These are phyloP conservation scores for Quercus glauca DNA, from an alignment of 306 rosid species.

Conservation along the genomic window DNA sequence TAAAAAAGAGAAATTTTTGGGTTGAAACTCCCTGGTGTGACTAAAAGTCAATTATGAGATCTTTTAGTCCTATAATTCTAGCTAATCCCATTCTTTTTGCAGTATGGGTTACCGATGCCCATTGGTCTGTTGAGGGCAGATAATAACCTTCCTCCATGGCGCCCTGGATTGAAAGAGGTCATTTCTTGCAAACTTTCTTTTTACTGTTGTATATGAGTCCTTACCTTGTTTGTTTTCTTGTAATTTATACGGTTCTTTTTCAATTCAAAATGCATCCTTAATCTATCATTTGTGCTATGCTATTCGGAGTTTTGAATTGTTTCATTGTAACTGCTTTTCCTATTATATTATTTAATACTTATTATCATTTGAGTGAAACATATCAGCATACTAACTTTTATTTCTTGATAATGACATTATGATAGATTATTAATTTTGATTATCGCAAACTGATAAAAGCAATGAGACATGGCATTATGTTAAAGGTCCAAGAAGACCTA, in stretches of 20 bases:
- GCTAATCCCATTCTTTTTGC: constrained; percentile 30
- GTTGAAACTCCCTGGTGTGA: neutral
- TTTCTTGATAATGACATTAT: neutral
- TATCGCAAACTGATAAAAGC: neutral
- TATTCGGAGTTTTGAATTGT: neutral
- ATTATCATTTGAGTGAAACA: neutral
- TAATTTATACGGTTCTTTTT: neutral
- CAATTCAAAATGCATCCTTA: neutral
- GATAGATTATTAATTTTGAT: neutral
- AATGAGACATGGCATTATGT: no score
- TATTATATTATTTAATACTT: neutral
- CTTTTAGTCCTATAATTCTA: neutral
- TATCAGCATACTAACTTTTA: neutral
- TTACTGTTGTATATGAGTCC: neutral
- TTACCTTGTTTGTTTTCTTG: neutral
- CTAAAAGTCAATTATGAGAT: neutral
- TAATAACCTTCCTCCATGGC: constrained; percentile 98
- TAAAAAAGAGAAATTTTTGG: neutral
- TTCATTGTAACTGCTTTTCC: constrained; percentile 6
- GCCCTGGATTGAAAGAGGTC: constrained; percentile 86
- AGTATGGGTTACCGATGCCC: constrained; percentile 87
- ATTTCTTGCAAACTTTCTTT: neutral
- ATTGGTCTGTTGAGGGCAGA: constrained; percentile 86
- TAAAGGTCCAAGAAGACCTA: neutral
- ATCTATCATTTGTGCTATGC: neutral